These are phyloP conservation scores for Phytophthora sp. DNA, from an alignment of 352 stramenopile species.

Conservation along the genomic window DNA sequence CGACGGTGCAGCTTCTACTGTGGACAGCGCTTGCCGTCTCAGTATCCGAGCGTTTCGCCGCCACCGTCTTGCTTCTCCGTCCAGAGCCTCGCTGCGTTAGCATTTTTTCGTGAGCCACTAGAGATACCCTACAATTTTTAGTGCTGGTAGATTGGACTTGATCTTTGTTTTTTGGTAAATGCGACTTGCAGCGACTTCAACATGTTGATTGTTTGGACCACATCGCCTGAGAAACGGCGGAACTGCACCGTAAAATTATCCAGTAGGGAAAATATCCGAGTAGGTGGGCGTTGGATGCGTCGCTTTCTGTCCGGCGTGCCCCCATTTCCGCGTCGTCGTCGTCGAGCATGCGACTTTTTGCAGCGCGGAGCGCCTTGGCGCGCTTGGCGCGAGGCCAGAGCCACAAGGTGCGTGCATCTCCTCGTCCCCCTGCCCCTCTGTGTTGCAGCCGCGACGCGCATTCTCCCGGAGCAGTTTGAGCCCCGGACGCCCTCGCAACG, in stretches of 20 bases:
- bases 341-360: constrained; percentile 39
- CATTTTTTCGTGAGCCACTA: no score
- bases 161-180: no score
- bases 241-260: no score
- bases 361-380: constrained; percentile 32
- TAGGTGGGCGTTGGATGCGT: no score
- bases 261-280: no score
- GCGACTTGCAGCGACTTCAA: no score
- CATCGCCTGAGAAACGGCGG: no score
- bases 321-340: not conserved
- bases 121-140: no score
- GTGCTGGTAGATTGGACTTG: no score
- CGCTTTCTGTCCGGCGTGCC: not conserved
- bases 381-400: constrained; percentile 32
- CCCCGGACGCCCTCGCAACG: no score
- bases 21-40: constrained; percentile 3
- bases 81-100: not conserved
- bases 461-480: not conserved
- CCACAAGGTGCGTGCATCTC: constrained; percentile 31
- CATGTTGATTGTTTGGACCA: no score
- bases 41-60: constrained; percentile 15
- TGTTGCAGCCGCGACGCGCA: not conserved
- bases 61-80: no score
- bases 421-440: not conserved
- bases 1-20: not conserved